phyloP scores from a whole-genome alignment of 2,329 filamentous ascomycete genomes.

The Penicillium sp. region DNA sequence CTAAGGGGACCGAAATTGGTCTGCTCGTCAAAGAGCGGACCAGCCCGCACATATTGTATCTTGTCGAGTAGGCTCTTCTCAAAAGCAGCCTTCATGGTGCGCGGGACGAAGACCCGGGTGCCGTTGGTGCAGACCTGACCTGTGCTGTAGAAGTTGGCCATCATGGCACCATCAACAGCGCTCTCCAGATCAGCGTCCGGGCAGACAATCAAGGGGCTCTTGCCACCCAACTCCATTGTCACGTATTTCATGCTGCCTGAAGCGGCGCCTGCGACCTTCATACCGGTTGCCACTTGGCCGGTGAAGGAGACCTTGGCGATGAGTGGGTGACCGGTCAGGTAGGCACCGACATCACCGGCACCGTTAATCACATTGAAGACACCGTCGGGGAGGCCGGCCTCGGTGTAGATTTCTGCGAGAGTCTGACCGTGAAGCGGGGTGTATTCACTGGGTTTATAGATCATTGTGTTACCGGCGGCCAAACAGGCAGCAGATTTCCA shows the following conservation, averaged over 20 bases:
- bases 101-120: slow-evolving; percentile 79
- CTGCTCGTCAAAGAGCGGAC: slow-evolving; percentile 66
- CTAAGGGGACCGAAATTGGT: slow-evolving; percentile 87
- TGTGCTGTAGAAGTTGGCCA: slow-evolving; percentile 89
- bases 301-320: slow-evolving; percentile 90
- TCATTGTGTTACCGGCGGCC: slow-evolving; percentile 83
- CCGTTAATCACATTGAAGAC: slow-evolving; percentile 88
- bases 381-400: slow-evolving; percentile 76
- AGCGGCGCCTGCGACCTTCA: slow-evolving; percentile 75
- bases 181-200: slow-evolving; percentile 75
- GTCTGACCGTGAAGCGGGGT: slow-evolving; percentile 78
- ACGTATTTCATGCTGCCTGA: slow-evolving; percentile 82
- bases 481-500: slow-evolving; percentile 88
- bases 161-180: slow-evolving; percentile 87
- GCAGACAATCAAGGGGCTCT: slow-evolving; percentile 76
- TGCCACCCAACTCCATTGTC: slow-evolving; percentile 89
- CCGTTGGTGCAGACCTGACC: slow-evolving; percentile 94
- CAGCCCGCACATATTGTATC: slow-evolving; percentile 68
- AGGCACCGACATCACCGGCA: slow-evolving; percentile 72
- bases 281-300: slow-evolving; percentile 78
- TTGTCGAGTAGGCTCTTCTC: slow-evolving; percentile 69
- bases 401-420: slow-evolving; percentile 72
- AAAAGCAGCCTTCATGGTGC: slow-evolving; percentile 63
- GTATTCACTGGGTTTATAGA: slow-evolving; percentile 87
- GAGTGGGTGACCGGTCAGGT: slow-evolving; percentile 67